Percentiles rank a stretch among this genome's conserved stretches.
Evolutionary conservation across 805 yeast species (phyloP).

Genomic region (Candida golubevii): DNA sequence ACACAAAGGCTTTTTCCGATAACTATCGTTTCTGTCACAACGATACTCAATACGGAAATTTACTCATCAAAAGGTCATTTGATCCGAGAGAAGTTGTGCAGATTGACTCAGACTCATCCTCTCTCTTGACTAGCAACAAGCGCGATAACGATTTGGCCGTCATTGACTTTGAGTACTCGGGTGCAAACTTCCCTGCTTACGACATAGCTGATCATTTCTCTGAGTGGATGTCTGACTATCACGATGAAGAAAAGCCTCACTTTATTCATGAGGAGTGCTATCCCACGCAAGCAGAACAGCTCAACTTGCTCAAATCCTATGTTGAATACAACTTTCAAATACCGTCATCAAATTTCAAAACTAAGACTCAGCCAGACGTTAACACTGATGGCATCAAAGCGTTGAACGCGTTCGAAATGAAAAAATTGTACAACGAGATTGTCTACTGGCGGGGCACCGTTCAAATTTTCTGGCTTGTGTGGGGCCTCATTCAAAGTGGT

Average conservation of each 20-base stretch:
- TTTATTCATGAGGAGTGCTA: constrained; percentile 51
- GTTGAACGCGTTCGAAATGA: constrained; percentile 41
- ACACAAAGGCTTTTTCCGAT: constrained; percentile 37
- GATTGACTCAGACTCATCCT: constrained; percentile 7
- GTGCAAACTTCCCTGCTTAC: constrained; percentile 82
- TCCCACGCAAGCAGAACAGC: constrained; percentile 66
- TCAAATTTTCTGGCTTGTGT: constrained; percentile 76
- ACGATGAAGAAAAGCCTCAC: constrained; percentile 50
- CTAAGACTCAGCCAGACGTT: constrained; percentile 14
- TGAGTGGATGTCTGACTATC: constrained; percentile 97
- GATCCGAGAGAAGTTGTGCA: constrained; percentile 43
- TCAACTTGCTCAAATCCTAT: constrained; percentile 73
- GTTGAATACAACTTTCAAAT: constrained; percentile 53
- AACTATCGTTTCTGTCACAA: constrained; percentile 85
- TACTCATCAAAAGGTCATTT: constrained; percentile 57
- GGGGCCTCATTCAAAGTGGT: constrained; percentile 87
- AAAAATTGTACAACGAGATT: constrained; percentile 57
- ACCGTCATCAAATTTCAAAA: constrained; percentile 30
- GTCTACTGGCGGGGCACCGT: constrained; percentile 78
- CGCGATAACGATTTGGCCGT: constrained; percentile 65
- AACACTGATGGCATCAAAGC: constrained; percentile 13
- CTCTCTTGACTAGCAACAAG: constrained; percentile 23
- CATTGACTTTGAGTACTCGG: constrained; percentile 94
- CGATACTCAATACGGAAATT: constrained; percentile 94
- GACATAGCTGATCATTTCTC: constrained; percentile 91